Evolutionary conservation across 23 red algal genomes (phyloP).

Genomic region (Gracilaria domingensis): DNA sequence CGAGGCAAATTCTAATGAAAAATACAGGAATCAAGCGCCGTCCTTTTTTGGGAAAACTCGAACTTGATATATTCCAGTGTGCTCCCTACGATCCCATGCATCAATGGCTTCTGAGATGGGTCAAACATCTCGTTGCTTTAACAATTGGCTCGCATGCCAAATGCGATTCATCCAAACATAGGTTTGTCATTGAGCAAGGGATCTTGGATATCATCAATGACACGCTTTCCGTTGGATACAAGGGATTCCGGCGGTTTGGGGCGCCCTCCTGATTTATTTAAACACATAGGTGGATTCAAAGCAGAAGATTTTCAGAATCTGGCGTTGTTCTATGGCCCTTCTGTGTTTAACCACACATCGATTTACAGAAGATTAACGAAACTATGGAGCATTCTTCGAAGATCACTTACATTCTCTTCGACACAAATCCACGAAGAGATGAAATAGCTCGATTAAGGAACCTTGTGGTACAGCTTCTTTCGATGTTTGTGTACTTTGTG

Average conservation of each 20-base stretch:
- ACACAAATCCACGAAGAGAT: not conserved
- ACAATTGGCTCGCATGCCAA: not conserved
- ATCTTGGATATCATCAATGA: not conserved
- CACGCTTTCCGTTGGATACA: not conserved
- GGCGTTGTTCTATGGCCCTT: not conserved
- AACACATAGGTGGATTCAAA: not conserved
- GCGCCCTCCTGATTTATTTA: conserved; percentile 6
- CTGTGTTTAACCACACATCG: not conserved
- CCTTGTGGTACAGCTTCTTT: not conserved
- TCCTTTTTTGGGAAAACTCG: not conserved
- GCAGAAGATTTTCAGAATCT: conserved; percentile 24
- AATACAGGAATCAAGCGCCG: not conserved
- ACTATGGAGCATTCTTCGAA: not conserved
- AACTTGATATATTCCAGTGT: not conserved
- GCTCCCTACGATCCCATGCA: conserved; percentile 34
- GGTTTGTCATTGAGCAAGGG: too few species aligned
- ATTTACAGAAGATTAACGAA: not conserved
- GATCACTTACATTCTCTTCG: conserved; percentile 25
- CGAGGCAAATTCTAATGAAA: not conserved
- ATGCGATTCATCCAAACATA: not conserved
- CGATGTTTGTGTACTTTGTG: not conserved
- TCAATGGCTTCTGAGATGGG: not conserved
- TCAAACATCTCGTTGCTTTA: conserved; percentile 9
- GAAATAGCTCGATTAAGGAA: not conserved
- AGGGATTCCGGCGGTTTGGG: conserved; percentile 8